Percentiles rank a stretch among this genome's conserved stretches.
Evolutionary conservation across 306 rosid genomes (phyloP).

Genomic region (Cucurbita argyrosperma): DNA sequence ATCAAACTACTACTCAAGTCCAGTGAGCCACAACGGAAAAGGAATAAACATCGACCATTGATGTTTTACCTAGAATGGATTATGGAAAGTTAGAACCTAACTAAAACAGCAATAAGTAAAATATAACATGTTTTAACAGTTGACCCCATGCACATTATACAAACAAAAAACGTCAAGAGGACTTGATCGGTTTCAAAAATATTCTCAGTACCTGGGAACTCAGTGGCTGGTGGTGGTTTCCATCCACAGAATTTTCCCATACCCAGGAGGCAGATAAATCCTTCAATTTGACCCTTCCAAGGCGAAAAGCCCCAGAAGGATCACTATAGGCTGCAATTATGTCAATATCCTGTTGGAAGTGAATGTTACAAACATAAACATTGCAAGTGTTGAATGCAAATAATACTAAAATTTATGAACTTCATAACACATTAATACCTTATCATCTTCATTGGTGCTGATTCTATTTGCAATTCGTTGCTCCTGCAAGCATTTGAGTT

Average conservation of each 20-base stretch:
- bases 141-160: neutral
- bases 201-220: conserved; percentile 39
- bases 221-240: conserved; percentile 27
- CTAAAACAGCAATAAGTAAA: neutral
- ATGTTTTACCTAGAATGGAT: neutral
- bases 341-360: conserved; percentile 57
- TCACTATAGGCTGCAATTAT: conserved; percentile 69
- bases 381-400: conserved; percentile 3
- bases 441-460: conserved; percentile 33
- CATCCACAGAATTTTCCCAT: conserved; percentile 58
- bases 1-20: conserved; percentile 3
- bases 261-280: conserved; percentile 85
- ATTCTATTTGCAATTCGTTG: conserved; percentile 22
- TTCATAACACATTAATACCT: conserved; percentile 30
- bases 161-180: neutral
- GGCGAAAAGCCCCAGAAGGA: conserved; percentile 46
- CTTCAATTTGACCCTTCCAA: conserved; percentile 61
- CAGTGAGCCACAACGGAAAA: conserved; percentile 5
- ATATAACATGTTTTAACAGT: neutral
- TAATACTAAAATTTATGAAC: neutral
- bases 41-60: neutral
- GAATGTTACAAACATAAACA: conserved; percentile 16
- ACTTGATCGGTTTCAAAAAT: neutral
- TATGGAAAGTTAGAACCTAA: neutral
- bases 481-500: conserved; percentile 28